Evolutionary conservation across 768 basidiomycete genomes (phyloP), one percentile per base, ranked within the genome.

Genomic region (Pisolithus marmoratus): DNA sequence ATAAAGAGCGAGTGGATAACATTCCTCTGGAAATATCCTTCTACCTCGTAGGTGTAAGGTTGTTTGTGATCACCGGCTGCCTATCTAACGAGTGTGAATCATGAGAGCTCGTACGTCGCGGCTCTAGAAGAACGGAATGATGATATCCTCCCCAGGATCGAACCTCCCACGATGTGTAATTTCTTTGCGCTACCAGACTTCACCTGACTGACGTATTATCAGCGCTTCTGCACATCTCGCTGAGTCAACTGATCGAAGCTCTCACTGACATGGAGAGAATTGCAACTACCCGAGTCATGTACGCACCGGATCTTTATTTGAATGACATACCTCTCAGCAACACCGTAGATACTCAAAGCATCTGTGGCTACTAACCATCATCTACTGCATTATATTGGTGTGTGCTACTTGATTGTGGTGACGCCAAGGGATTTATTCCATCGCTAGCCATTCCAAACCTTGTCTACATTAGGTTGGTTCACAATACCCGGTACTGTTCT

Each of bases 231-330:
- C 50, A 82, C 0, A 60, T 52, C 2, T 61, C 81, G 5, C 63
- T 87, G 5, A 77, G 75, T 58, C 71, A 75, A 50, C 74, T 85
- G 24, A 79, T 82, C 4, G 83, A 86, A 44, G 76, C 79, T 24
- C 68, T 87, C 47, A 85, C 84, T 12, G 83, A 83, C 4, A 71
- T 88, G 2, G 86, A 89, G 59, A 74, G 86, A 29, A 85, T 88
- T 56, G 70, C 87, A 4, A 87, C 85, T 0, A 86, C 84, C 1
- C 84, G 85, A 1, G 51, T 47, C n/a, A 40, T 52, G 51, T 52
- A 47, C 11, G 37, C 24, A 27, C 12, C 38, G 6, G 5, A n/a
- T 19, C 8, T 17, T 42, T 34, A 11, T 26, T 14, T 6, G 24
- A 5, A 20, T 51, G 27, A 17, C 12, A 12, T 8, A 19, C 27